phyloP scores from a whole-genome alignment of 2,329 filamentous ascomycete genomes.

The Neonectria magnoliae region DNA sequence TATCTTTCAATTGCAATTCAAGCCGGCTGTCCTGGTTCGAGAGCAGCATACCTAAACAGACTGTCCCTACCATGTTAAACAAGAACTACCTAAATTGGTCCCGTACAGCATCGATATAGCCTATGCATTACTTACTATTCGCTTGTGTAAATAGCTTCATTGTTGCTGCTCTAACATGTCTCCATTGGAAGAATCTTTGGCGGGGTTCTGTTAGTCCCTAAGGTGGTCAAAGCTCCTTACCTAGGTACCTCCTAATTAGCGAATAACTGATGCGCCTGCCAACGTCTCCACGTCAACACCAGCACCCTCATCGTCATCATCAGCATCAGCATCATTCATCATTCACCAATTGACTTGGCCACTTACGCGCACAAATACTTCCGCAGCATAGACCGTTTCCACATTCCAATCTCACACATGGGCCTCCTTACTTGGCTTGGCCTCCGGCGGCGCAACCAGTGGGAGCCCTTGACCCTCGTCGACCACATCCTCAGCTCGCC shows the following conservation, averaged over 20 bases:
- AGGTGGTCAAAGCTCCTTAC: constrained; percentile 5
- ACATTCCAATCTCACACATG: constrained; percentile 46
- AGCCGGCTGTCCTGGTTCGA: constrained; percentile 8
- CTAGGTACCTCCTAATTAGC: constrained; percentile 14
- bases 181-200: neutral
- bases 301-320: constrained; percentile 2
- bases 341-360: neutral
- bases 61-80: neutral
- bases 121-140: neutral
- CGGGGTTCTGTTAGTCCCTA: neutral
- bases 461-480: constrained; percentile 63
- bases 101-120: neutral
- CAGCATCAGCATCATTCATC: neutral
- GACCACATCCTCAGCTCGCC: constrained; percentile 76
- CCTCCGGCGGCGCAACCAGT: constrained; percentile 58
- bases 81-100: neutral
- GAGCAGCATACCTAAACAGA: neutral
- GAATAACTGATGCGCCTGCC: constrained; percentile 9
- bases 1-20: too few species aligned
- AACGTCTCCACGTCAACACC: constrained; percentile 28
- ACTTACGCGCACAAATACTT: neutral
- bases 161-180: neutral
- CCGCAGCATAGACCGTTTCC: too few species aligned
- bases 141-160: neutral
- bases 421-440: constrained; percentile 56